These are phyloP conservation scores for Colletotrichum cordylinicola DNA, from an alignment of 2,329 filamentous ascomycete genomes.

Conservation along the genomic window DNA sequence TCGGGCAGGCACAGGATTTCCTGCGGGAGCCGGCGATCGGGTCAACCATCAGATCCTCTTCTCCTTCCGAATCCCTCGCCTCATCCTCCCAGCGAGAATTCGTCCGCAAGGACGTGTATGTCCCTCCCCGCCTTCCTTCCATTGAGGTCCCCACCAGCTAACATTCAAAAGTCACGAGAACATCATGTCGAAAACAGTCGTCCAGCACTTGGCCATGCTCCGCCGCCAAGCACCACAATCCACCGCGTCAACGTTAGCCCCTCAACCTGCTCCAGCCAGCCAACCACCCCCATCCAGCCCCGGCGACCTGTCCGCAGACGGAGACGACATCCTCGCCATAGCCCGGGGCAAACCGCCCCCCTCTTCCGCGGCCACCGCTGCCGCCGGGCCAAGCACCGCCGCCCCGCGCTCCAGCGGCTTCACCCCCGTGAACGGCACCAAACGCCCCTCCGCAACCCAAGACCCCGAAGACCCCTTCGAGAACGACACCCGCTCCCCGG, in stretches of 20 bases:
- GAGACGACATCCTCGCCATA: background rate
- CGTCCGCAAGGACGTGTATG: constrained; percentile 10
- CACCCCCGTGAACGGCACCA: constrained; percentile 5
- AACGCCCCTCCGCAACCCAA: background rate
- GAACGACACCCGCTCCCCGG: constrained; percentile 19
- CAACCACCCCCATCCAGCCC: background rate
- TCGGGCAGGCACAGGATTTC: background rate
- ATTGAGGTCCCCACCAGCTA: background rate
- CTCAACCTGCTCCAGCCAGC: background rate
- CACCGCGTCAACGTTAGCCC: background rate
- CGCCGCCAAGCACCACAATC: background rate
- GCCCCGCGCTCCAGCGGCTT: background rate
- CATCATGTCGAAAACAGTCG: background rate
- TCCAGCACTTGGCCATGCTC: constrained; percentile 5
- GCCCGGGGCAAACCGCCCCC: background rate
- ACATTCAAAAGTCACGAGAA: background rate
- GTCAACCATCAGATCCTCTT: background rate
- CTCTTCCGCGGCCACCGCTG: background rate
- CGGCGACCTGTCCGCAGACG: background rate
- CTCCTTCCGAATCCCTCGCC: constrained; percentile 4
- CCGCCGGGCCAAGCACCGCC: background rate
- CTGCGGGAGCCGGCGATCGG: background rate
- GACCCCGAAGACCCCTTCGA: constrained; percentile 26
- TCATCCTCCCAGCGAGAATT: background rate
- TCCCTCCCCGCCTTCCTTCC: no score